Base-by-base conservation (phyloP, 148 eudicot genomes). In the Fallopia convolvulus region DNA sequence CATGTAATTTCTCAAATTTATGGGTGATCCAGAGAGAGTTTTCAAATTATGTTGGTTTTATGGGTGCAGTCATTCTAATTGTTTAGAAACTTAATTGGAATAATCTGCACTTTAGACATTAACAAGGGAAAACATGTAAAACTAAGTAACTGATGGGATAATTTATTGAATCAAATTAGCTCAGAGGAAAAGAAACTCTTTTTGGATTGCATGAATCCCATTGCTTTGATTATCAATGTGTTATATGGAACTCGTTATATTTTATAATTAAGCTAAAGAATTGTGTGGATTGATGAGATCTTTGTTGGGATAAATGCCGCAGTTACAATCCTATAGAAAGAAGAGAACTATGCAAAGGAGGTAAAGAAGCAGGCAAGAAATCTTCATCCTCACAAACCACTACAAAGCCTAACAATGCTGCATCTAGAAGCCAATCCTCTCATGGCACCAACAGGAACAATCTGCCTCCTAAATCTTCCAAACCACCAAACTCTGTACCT, bases 311-410 rank as follows among this genome's bases (percentile, higher is more conserved):
- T 58, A 23, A 58, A 20, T 58, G 12, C 1, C 12, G 70, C 76
- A 91, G 97, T 78, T 93, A 91, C 87, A 91, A 93, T 77, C 85
- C 98, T 60, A 46, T 90, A 72, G 98, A 93, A 84, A 88, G 98
- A 76, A 88, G 97, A 82, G 97, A 91, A 72, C 77, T 87, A 44
- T 89, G 89, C 76, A 93, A 89, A 83, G 97, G 97, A 53, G 92
- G 85, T 39, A 91, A 88, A 88, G 93, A 90, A 52, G 83, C 72
- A 12, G 76, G 84, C 88, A 91, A 85, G 87, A 91, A 79, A 83
- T 81, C 82, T 63, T 88, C 89, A 30, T 33, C 89, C 11, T 81
- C 91, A 61, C 92, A 90, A 66, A 18, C 91, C 76, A 77, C 93
- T 18, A 75, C 79, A 46, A 91, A 85, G 79, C 77, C 82, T 63